Evolutionary conservation across 495 filamentous ascomycete genomes (phyloP), one percentile per base, ranked within the genome.

Genomic region (Penicillium roqueforti): DNA sequence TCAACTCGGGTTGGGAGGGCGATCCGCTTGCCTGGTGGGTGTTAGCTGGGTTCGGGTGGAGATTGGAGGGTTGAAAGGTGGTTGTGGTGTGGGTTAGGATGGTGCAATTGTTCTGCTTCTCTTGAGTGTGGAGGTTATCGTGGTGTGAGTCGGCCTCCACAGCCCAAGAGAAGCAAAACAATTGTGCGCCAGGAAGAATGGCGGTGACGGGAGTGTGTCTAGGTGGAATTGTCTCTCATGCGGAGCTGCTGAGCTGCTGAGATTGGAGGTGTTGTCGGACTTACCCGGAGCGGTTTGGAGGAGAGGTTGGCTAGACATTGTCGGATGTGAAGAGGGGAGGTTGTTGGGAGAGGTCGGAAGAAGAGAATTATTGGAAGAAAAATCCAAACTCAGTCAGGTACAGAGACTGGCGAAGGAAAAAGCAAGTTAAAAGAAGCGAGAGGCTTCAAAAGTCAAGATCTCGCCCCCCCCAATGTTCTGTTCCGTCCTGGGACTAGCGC

Each of bases 1-100:
- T 99, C 93, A 71, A 99, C 92, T 57, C 93, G 91, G 38, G 91
- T 96, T 49, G 93, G 93, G 56, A 99, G 90, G 56, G 95, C 92
- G 69, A 99, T 99, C 60, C 93, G 91, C 70, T 99, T 99, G 80
- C 91, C 91, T 91, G 58, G 6, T 34, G 10, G 41, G 46, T 22
- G 34, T 49, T 39, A 44, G 47, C 28, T 51, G 14, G n/a, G 10
- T n/a, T 45, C n/a, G 28, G 13, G 11, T 46, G 14, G 20, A 28
- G 18, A 14, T 32, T 43, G 37, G 51, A 28, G 32, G 18, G 40
- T 26, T 32, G 52, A 43, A 29, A 44, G 37, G 26, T 51, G 39
- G 23, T 10, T 45, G 47, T 11, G n/a, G 16, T 39, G 16, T 3
- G 25, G 39, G 19, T 34, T 5, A 39, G 11, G n/a, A 36, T 36